Evolutionary conservation across 371 early-diverging fungal species (phyloP), one percentile per base, ranked within the genome.

Genomic region (Saksenaea oblongispora): DNA sequence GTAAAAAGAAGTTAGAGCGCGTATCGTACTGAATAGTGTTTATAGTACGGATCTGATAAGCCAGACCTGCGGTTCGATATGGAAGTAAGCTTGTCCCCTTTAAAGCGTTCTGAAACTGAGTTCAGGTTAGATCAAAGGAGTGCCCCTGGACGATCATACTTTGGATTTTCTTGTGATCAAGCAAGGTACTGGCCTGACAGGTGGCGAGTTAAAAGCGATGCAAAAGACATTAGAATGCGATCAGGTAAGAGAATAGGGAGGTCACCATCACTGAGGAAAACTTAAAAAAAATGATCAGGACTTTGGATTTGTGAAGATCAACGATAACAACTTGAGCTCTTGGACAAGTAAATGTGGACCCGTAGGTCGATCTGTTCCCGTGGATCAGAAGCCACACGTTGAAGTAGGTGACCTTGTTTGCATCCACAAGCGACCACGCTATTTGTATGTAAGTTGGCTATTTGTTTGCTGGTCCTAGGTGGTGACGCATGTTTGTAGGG

Each of bases 41-140:
- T 53, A n/a, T 66, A 81, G 82, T 96, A 90, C 75, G 96, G 96
- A 0, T 93, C 93, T 0, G 96, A 96, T 64, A 96, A 96, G 71
- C 96, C 96, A 0, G 95, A 96, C 72, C 82, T 89, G 0, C 79
- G 95, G 27, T 94, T 87, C 71, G 91, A 82, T 5, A 72, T 95
- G 70, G 84, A 90, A 80, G 82, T 84, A 74, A 54, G 60, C 47
- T 13, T 34, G 18, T 17, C 2, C n/a, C n/a, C 0, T 54, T n/a
- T 4, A n/a, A 27, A 9, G 28, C 28, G 55, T 8, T 14, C 13
- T n/a, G 54, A 34, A 44, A 24, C 60, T 56, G 22, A 31, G 42
- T 9, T 51, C 28, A 41, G 22, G 31, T 31, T 61, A 80, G 75
- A 87, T 87, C 44, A 72, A 78, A 58, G 71, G 82, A 24, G 75